Base-by-base conservation (phyloP, 495 filamentous ascomycete species). In the Daldinia caldariorum region DNA sequence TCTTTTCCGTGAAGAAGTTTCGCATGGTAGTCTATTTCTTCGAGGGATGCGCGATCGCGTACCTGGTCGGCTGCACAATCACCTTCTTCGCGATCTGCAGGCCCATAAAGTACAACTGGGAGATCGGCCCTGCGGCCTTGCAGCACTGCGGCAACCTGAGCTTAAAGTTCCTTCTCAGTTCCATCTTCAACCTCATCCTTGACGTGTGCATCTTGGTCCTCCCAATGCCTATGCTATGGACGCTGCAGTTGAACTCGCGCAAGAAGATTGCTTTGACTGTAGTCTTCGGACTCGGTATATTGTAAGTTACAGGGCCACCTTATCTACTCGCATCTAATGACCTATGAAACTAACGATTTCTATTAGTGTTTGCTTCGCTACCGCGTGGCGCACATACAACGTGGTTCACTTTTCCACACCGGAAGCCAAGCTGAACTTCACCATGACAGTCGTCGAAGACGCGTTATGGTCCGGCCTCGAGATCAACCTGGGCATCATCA, bases 401-500 rank as follows among this genome's bases (percentile, higher is more conserved):
- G 41, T 45, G 7, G 41, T 45, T 16, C 41, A 45, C 41, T 45
- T 45, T 14, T 45, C 41, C 6, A 45, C 41, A 0, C 55, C 55
- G 2, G 55, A 58, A 35, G n/a, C 55, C 7, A 34, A 41, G 12
- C 4, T 39, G 35, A 58, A 58, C 35, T 58, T 58, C 35, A 58
- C 55, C 35, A 18, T 39, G 22, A 58, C 55, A 5, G 34, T 58
- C 14, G 34, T 58, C 34, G 55, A 58, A 14, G 55, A 58, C n/a
- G 55, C 55, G 14, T 12, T 58, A 16, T 58, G 55, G 55, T 58
- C 55, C 22, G 55, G 55, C 39, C 55, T 58, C 29, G 55, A 58
- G 20, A 41, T 58, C 20, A 58, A 34, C 34, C 55, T 58, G 6
- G 55, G 55, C 3, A 58, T 58, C 18, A 41, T 58, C 35, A 41